phyloP scores from a whole-genome alignment of 306 rosid species.

The Abrus precatorius region DNA sequence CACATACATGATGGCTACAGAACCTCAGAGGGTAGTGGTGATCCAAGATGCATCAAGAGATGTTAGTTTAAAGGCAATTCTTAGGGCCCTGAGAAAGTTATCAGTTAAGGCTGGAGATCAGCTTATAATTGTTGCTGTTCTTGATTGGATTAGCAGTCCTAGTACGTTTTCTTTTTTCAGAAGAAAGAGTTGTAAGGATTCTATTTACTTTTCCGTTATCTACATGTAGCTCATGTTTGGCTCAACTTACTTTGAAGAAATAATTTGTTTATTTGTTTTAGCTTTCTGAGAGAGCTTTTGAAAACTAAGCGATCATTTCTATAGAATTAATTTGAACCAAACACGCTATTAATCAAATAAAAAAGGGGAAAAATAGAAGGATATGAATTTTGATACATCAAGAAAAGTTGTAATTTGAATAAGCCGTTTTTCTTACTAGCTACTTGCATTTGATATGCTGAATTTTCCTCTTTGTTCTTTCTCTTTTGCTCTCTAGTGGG shows the following conservation, averaged over 20 bases:
- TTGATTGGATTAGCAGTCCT: slow-evolving; percentile 78
- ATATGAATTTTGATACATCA: background rate
- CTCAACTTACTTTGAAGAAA: no score
- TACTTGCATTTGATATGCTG: slow-evolving; percentile 11
- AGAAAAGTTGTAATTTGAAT: background rate
- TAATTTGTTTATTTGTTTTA: no score
- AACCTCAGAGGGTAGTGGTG: slow-evolving; percentile 66
- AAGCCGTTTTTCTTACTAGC: background rate
- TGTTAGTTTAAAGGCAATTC: slow-evolving; percentile 60
- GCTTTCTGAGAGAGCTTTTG: no score
- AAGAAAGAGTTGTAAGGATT: slow-evolving; percentile 60
- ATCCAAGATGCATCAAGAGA: slow-evolving; percentile 78
- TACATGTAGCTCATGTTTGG: no score
- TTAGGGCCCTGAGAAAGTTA: slow-evolving; percentile 52
- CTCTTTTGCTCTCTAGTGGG: slow-evolving; percentile 62
- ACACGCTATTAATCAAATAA: background rate
- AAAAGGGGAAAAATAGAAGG: background rate
- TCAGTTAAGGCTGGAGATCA: slow-evolving; percentile 73
- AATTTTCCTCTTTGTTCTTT: slow-evolving; percentile 22
- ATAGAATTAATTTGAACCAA: no score
- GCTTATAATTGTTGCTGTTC: slow-evolving; percentile 68
- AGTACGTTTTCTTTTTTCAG: slow-evolving; percentile 72
- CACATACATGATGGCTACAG: slow-evolving; percentile 42
- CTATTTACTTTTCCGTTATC: background rate
- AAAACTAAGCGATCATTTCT: no score